These are phyloP conservation scores for Coemansia sp. DNA, from an alignment of 192 early-diverging fungal genomes.

Conservation along the genomic window DNA sequence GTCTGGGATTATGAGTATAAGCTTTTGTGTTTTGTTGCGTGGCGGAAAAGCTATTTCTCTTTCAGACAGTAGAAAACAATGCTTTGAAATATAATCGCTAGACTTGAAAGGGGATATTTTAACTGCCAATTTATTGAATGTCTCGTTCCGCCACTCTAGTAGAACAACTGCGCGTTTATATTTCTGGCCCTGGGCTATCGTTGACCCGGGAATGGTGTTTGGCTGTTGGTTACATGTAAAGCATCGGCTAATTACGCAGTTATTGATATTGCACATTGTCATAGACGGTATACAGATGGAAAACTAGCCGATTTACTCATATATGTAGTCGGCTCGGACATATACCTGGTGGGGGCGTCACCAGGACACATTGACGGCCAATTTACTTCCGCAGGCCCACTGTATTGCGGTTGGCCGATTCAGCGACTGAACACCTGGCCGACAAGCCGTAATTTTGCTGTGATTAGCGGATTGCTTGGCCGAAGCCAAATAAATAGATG, in stretches of 20 bases:
- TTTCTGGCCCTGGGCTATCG: neutral
- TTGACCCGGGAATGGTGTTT: neutral
- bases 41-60: constrained; percentile 7
- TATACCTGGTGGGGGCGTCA: neutral
- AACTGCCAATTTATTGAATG: constrained; percentile 1
- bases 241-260: neutral
- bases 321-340: neutral
- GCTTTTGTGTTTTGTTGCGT: neutral
- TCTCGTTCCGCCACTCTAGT: constrained; percentile 1
- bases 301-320: neutral
- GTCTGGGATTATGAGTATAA: neutral
- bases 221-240: neutral
- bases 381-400: neutral
- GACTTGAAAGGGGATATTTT: neutral
- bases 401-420: neutral
- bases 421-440: neutral
- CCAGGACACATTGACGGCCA: neutral
- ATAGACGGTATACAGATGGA: neutral
- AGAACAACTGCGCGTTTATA: neutral
- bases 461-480: neutral
- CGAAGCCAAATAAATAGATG: neutral
- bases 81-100: constrained; percentile 5
- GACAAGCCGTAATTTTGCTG: neutral
- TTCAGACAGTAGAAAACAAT: constrained; percentile 9
- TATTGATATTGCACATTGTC: neutral